Conservation (phyloP, 2,329 filamentous ascomycete genomes). For the Phialophora chinensis region DNA sequence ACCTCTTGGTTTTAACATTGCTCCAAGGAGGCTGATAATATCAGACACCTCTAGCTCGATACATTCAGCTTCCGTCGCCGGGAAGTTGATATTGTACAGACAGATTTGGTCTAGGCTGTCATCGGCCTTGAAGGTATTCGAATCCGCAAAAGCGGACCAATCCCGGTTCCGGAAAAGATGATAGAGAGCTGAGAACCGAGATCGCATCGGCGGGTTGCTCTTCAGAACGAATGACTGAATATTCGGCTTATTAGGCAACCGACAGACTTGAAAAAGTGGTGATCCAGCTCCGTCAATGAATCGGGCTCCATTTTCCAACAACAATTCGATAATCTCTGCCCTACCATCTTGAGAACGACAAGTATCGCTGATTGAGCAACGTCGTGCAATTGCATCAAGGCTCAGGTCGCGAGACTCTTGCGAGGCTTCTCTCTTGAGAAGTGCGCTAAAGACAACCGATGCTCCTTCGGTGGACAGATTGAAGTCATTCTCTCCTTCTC, state of each 20-base stretch:
- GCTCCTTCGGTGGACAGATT: not conserved
- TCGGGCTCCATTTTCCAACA: constrained; percentile 17
- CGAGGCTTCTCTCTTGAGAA: constrained; percentile 6
- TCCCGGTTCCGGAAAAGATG: constrained; percentile 14
- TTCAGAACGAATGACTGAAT: constrained; percentile 3
- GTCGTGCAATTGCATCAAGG: constrained; percentile 9
- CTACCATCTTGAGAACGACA: not conserved
- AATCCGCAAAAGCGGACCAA: not conserved
- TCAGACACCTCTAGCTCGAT: constrained; percentile 9
- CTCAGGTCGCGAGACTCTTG: constrained; percentile 1
- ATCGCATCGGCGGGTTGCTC: constrained; percentile 10
- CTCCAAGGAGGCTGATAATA: constrained; percentile 3
- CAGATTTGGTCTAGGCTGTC: constrained; percentile 10
- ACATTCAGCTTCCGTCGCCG: not conserved
- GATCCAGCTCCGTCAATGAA: constrained; percentile 11
- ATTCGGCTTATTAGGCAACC: not conserved
- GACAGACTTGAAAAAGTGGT: constrained; percentile 17
- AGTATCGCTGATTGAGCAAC: not conserved
- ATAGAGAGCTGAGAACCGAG: constrained; percentile 9
- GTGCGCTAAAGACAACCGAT: not conserved
- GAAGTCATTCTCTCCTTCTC: not conserved
- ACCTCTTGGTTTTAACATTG: constrained; percentile 11
- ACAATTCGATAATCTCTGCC: not conserved
- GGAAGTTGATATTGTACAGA: constrained; percentile 16
- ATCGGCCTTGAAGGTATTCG: not conserved